Conservation (phyloP, 495 filamentous ascomycete genomes). For the Penicillium simplicissimum region DNA sequence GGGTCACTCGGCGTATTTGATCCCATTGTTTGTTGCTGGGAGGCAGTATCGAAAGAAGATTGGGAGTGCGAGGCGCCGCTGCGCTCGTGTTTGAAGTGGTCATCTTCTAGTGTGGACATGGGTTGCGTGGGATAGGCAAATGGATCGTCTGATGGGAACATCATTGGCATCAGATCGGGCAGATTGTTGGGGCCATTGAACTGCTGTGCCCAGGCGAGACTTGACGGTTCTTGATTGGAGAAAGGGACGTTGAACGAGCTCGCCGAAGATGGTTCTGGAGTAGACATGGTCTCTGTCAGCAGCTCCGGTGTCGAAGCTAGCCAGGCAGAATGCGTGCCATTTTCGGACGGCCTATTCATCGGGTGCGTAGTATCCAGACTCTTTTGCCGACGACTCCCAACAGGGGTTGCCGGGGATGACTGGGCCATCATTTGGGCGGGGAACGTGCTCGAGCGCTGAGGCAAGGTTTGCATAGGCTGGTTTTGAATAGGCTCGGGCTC, state of each 20-base stretch:
- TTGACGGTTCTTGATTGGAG: conserved; percentile 28
- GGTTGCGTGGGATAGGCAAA: conserved; percentile 89
- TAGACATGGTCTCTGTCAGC: conserved; percentile 35
- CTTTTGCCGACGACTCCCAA: conserved; percentile 28
- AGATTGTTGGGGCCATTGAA: conserved; percentile 45
- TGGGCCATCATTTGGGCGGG: conserved; percentile 39
- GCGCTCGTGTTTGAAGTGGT: conserved; percentile 43
- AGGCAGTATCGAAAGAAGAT: conserved; percentile 18
- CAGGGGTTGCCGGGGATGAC: conserved; percentile 16
- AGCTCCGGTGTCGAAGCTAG: conserved; percentile 34
- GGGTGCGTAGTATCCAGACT: conserved; percentile 38
- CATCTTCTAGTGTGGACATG: conserved; percentile 63
- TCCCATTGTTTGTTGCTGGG: conserved; percentile 18
- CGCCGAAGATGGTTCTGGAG: conserved; percentile 27
- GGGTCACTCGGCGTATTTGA: conserved; percentile 24
- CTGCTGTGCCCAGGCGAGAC: conserved; percentile 32
- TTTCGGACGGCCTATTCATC: conserved; percentile 26
- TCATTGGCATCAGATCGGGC: conserved; percentile 79
- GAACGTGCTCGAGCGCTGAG: conserved; percentile 52
- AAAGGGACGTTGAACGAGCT: conserved; percentile 23
- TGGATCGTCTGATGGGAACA: conserved; percentile 90
- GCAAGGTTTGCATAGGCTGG: conserved; percentile 32
- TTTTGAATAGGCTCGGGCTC: conserved; percentile 29
- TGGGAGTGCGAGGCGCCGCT: conserved; percentile 15
- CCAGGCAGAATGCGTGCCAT: conserved; percentile 30